Evolutionary conservation across 257 asterid species (phyloP).

Genomic region (Nicotiana attenuata): DNA sequence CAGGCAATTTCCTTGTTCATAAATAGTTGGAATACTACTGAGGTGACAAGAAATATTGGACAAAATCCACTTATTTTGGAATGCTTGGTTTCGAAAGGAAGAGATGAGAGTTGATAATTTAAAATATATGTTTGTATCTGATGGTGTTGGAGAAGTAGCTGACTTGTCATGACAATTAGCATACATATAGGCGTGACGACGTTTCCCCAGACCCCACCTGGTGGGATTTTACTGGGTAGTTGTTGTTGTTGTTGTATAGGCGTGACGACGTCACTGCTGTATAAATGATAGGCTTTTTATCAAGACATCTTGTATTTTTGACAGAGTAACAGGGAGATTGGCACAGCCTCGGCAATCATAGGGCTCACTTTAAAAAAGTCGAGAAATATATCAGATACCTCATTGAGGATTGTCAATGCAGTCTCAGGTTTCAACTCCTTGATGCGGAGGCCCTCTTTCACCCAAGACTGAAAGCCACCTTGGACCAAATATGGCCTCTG

Average conservation of each 20-base stretch:
- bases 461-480: slow-evolving; percentile 93
- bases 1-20: background rate
- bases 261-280: background rate
- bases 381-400: slow-evolving; percentile 33
- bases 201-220: too few species aligned
- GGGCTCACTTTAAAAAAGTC: background rate
- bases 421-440: slow-evolving; percentile 84
- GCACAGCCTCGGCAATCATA: background rate
- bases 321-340: background rate
- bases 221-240: too few species aligned
- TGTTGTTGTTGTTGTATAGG: too few species aligned
- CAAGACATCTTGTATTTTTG: background rate
- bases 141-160: background rate
- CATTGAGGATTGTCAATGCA: slow-evolving; percentile 66
- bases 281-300: background rate
- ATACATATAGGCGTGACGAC: background rate
- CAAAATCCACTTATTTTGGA: slow-evolving; percentile 7
- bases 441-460: slow-evolving; percentile 57
- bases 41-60: slow-evolving; percentile 7
- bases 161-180: background rate
- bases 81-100: background rate
- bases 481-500: slow-evolving; percentile 70
- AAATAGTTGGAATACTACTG: background rate
- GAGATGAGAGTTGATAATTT: background rate
- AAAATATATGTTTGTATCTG: background rate